Evolutionary conservation across 805 yeast species (phyloP).

Genomic region (Lipomyces lipofer): DNA sequence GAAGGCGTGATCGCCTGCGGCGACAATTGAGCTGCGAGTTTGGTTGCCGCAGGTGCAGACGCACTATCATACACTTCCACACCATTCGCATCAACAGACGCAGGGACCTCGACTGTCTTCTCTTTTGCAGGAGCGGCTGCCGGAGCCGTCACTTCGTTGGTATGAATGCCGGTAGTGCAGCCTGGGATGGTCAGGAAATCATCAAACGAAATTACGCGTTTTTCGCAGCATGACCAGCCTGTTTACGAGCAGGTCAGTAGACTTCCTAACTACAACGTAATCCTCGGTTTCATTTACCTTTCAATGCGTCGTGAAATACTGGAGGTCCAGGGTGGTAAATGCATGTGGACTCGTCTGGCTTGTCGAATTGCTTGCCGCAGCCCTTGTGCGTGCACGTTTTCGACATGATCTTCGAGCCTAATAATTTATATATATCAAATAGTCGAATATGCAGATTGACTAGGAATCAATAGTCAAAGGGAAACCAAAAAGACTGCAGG

Average conservation of each 20-base stretch:
- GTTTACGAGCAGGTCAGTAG: background rate
- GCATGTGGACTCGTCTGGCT: constrained; percentile 26
- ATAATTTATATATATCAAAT: no score
- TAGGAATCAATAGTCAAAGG: background rate
- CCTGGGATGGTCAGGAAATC: constrained; percentile 34
- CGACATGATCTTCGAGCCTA: constrained; percentile 22
- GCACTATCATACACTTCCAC: constrained; percentile 25
- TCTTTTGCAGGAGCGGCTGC: constrained; percentile 2
- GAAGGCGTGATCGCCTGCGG: constrained; percentile 19
- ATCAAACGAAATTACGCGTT: constrained; percentile 33
- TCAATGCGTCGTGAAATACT: constrained; percentile 35
- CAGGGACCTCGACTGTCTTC: constrained; percentile 8
- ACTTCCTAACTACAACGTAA: background rate
- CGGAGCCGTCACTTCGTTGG: constrained; percentile 28
- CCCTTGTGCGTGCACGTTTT: constrained; percentile 27
- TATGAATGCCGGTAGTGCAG: constrained; percentile 32
- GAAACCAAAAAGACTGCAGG: background rate
- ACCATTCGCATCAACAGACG: constrained; percentile 26
- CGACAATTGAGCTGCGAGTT: background rate
- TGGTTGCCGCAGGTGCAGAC: constrained; percentile 3
- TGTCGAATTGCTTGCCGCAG: constrained; percentile 24
- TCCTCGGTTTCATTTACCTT: constrained; percentile 18
- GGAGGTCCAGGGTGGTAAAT: constrained; percentile 34
- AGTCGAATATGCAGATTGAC: background rate
- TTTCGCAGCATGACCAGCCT: constrained; percentile 36